phyloP scores from a whole-genome alignment of 345 rosid genomes.

The Ceriops zippeliana region DNA sequence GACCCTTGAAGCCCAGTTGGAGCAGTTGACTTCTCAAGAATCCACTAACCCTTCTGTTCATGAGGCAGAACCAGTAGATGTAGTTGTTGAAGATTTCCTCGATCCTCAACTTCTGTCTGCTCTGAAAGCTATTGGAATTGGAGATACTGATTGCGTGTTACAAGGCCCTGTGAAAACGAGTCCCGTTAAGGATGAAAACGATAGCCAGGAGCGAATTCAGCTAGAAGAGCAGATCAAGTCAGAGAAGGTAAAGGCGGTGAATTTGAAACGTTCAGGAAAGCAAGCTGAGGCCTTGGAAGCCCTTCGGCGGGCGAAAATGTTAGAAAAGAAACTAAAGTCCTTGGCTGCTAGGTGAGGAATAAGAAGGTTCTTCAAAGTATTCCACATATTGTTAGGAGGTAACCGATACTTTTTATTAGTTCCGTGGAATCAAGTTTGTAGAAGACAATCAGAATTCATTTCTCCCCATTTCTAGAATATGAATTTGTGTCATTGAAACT shows the following conservation, averaged over 20 bases:
- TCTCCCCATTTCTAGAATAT: neutral
- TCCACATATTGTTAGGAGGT: neutral
- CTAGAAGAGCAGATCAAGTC: conserved; percentile 75
- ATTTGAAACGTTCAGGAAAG: conserved; percentile 73
- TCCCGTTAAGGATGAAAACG: conserved; percentile 30
- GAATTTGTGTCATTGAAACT: neutral
- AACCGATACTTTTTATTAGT: too few relatives aligned
- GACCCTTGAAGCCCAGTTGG: conserved; percentile 81
- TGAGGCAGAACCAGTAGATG: conserved; percentile 30
- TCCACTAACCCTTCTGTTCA: conserved; percentile 32
- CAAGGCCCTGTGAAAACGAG: conserved; percentile 27
- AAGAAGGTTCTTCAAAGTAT: conserved; percentile 7
- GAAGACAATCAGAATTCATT: neutral
- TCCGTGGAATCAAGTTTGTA: neutral
- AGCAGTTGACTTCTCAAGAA: conserved; percentile 45
- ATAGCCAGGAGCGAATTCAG: conserved; percentile 48
- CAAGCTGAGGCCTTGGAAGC: conserved; percentile 91
- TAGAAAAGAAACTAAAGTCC: conserved; percentile 64
- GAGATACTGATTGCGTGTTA: conserved; percentile 26
- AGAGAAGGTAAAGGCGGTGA: conserved; percentile 74
- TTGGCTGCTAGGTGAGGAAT: conserved; percentile 30
- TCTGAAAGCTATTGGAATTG: conserved; percentile 67
- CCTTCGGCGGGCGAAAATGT: conserved; percentile 65
- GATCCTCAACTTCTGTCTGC: conserved; percentile 92
- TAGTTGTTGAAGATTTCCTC: conserved; percentile 74